Evolutionary conservation across 805 yeast species (phyloP).

Genomic region (Schwanniomyces yamadae): DNA sequence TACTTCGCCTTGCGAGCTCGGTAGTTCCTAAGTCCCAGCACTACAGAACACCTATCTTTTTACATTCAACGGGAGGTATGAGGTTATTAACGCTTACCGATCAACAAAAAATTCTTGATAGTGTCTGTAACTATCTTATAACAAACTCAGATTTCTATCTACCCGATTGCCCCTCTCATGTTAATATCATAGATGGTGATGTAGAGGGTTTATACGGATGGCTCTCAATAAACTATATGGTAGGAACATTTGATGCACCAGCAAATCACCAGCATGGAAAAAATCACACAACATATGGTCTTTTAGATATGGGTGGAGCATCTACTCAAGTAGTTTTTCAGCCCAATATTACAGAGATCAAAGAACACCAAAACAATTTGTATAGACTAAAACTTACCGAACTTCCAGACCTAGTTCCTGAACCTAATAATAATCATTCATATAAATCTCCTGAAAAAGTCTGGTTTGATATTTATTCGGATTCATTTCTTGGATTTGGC

Average conservation of each 20-base stretch:
- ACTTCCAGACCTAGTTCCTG: slow-evolving; percentile 20
- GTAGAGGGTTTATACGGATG: slow-evolving; percentile 67
- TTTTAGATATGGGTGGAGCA: slow-evolving; percentile 65
- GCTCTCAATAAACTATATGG: slow-evolving; percentile 59
- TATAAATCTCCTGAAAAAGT: slow-evolving; percentile 21
- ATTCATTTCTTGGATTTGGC: slow-evolving; percentile 62
- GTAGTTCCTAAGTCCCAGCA: slow-evolving; percentile 62
- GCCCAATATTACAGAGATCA: slow-evolving; percentile 48
- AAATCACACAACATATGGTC: slow-evolving; percentile 51
- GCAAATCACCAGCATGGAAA: slow-evolving; percentile 41
- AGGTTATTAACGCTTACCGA: slow-evolving; percentile 53
- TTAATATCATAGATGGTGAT: slow-evolving; percentile 62
- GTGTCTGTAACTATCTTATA: slow-evolving; percentile 50
- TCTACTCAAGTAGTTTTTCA: slow-evolving; percentile 64
- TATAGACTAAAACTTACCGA: slow-evolving; percentile 45
- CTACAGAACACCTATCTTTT: slow-evolving; percentile 60
- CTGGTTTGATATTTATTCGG: slow-evolving; percentile 48
- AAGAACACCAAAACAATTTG: slow-evolving; percentile 46
- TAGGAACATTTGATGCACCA: slow-evolving; percentile 44
- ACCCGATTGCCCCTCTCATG: slow-evolving; percentile 61
- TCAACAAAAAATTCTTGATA: slow-evolving; percentile 44
- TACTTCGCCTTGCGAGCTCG: slow-evolving; percentile 48
- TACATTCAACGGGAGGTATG: slow-evolving; percentile 74
- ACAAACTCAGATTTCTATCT: slow-evolving; percentile 49
- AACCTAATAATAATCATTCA: slow-evolving; percentile 1